Conservation (phyloP, 176 grass and related monocot genomes). For the Oryza punctata region DNA sequence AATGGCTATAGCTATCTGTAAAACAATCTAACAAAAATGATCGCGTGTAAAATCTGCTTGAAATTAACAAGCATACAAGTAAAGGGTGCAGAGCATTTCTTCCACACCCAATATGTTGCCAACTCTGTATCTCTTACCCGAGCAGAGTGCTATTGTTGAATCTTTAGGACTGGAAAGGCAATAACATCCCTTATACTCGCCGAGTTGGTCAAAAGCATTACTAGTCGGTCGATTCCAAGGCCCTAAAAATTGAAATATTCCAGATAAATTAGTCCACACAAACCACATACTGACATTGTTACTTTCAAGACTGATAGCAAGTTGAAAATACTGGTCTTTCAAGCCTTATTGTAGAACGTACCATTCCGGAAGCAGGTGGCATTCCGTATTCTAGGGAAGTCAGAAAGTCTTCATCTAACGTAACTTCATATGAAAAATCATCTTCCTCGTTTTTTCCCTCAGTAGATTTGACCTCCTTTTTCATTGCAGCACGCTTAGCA, state of each 20-base stretch:
- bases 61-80: conserved; percentile 4
- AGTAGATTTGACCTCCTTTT: conserved; percentile 57
- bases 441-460: conserved; percentile 50
- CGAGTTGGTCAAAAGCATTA: conserved; percentile 92
- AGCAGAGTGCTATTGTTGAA: conserved; percentile 59
- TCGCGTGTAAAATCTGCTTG: conserved; percentile 16
- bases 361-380: conserved; percentile 99
- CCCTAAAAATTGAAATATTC: conserved; percentile 46
- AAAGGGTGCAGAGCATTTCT: background rate
- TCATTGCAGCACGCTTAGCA: conserved; percentile 68
- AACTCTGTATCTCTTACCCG: background rate
- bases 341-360: conserved; percentile 33
- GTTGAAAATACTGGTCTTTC: background rate
- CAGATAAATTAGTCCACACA: conserved; percentile 27
- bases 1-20: background rate
- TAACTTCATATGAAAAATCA: conserved; percentile 93
- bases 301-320: background rate
- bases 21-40: background rate
- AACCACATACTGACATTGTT: background rate
- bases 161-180: conserved; percentile 88
- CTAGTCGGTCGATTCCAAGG: conserved; percentile 84
- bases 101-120: background rate
- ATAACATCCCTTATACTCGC: conserved; percentile 94
- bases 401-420: conserved; percentile 91
- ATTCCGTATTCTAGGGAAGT: conserved; percentile 96